Conservation (phyloP, 1,284 basidiomycete species). For the Leucoagaricus sp. region DNA sequence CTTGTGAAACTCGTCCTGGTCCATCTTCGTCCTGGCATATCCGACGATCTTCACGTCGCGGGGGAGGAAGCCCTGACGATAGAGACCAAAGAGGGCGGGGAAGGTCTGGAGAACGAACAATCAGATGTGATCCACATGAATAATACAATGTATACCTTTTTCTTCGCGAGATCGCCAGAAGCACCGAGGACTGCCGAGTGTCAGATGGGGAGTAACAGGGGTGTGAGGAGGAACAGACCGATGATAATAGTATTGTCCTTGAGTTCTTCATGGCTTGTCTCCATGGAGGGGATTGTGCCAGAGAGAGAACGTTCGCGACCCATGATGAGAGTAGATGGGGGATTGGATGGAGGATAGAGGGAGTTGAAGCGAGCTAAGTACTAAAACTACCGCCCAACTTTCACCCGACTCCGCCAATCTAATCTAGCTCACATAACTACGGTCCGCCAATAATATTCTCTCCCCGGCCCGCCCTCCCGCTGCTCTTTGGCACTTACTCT, state of each 20-base stretch:
- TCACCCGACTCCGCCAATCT: conserved; percentile 14
- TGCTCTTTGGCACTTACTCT: neutral
- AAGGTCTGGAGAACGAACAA: conserved; percentile 66
- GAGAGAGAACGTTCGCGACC: conserved; percentile 58
- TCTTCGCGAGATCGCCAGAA: conserved; percentile 98
- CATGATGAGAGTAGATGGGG: conserved; percentile 32
- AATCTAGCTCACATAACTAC: conserved; percentile 6
- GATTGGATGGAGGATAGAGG: conserved; percentile 7
- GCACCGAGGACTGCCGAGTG: conserved; percentile 82
- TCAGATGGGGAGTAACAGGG: conserved; percentile 20
- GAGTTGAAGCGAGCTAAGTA: conserved; percentile 9
- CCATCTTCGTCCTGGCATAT: conserved; percentile 96
- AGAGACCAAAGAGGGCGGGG: conserved; percentile 91
- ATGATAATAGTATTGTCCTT: conserved; percentile 88
- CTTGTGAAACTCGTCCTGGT: conserved; percentile 81
- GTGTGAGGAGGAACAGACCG: conserved; percentile 49
- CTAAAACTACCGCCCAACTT: neutral
- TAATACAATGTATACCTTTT: conserved; percentile 68
- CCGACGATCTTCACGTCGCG: conserved; percentile 87
- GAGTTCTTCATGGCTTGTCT: conserved; percentile 69
- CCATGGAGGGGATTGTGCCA: conserved; percentile 87
- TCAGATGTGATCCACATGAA: conserved; percentile 10
- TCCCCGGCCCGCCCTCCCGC: neutral
- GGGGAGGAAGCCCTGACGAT: conserved; percentile 79
- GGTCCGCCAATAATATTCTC: conserved; percentile 5